A percentile compares a stretch with the other conserved stretches of the same genome.
Evolutionary conservation across 495 filamentous ascomycete species (phyloP).

Genomic region (Daldinia grandis): DNA sequence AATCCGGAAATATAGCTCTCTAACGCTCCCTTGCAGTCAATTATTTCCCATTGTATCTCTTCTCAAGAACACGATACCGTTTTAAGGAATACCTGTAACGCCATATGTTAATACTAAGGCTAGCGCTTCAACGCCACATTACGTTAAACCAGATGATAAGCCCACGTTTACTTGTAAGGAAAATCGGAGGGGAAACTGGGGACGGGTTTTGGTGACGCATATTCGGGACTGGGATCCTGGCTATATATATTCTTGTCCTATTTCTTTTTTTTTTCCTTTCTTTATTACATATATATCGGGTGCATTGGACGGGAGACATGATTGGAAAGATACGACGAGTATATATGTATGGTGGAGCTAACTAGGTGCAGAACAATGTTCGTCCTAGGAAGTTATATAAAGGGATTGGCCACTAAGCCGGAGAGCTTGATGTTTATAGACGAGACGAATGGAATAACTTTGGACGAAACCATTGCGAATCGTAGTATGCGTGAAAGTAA

Average conservation of each 20-base stretch:
- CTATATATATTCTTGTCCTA: constrained; percentile 36
- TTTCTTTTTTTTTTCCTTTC: constrained; percentile 1
- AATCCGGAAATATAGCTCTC: not conserved
- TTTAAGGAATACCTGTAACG: constrained; percentile 87
- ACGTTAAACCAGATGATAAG: constrained; percentile 25
- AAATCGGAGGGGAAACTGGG: not conserved
- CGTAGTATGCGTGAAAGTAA: not conserved
- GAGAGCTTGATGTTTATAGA: constrained; percentile 36
- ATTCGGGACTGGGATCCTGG: constrained; percentile 26
- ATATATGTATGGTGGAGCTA: constrained; percentile 16
- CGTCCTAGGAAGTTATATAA: constrained; percentile 29
- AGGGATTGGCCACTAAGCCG: constrained; percentile 17
- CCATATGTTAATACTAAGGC: constrained; percentile 25
- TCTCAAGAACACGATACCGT: constrained; percentile 85
- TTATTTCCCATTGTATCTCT: constrained; percentile 71
- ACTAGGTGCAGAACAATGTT: constrained; percentile 5
- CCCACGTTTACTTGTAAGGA: constrained; percentile 4
- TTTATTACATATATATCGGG: not conserved
- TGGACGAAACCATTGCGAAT: constrained; percentile 3
- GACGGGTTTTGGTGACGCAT: constrained; percentile 17
- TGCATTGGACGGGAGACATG: constrained; percentile 21
- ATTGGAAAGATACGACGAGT: constrained; percentile 22
- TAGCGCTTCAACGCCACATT: constrained; percentile 7
- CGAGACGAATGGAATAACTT: constrained; percentile 26
- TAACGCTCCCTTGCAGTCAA: not conserved